Percentiles rank a stretch among this genome's conserved stretches.
Conservation (phyloP, 2,329 filamentous ascomycete genomes). For the Endocalyx cinctus region DNA sequence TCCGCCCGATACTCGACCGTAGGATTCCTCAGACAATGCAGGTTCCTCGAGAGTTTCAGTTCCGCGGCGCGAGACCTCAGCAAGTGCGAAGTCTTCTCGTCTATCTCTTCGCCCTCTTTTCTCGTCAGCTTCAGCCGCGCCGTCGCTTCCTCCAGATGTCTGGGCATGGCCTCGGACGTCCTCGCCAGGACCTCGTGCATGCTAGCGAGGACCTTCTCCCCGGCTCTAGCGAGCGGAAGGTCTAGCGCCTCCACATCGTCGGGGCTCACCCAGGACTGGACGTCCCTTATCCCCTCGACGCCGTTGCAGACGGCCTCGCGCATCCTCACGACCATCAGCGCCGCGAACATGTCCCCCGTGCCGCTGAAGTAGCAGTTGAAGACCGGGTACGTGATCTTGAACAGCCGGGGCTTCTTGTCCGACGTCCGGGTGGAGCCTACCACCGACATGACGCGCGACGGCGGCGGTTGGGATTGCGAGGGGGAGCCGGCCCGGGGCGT, state of each 20-base stretch:
- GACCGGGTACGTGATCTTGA: slow-evolving; percentile 79
- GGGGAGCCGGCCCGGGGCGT: no score
- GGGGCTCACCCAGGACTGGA: slow-evolving; percentile 67
- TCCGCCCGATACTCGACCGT: slow-evolving; percentile 57
- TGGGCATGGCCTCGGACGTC: slow-evolving; percentile 61
- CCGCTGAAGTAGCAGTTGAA: slow-evolving; percentile 94
- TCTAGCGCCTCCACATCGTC: slow-evolving; percentile 66
- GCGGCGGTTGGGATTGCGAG: slow-evolving; percentile 18
- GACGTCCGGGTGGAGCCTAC: slow-evolving; percentile 64
- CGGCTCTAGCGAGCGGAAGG: slow-evolving; percentile 76
- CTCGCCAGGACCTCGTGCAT: slow-evolving; percentile 82
- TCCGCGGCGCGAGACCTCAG: slow-evolving; percentile 81
- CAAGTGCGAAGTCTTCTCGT: slow-evolving; percentile 58
- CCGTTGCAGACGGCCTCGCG: slow-evolving; percentile 66
- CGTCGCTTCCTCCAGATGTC: slow-evolving; percentile 39
- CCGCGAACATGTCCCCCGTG: slow-evolving; percentile 98
- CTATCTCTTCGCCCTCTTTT: slow-evolving; percentile 37
- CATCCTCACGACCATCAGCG: slow-evolving; percentile 80
- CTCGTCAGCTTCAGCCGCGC: slow-evolving; percentile 25
- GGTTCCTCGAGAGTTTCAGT: slow-evolving; percentile 74
- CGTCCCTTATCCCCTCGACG: slow-evolving; percentile 39
- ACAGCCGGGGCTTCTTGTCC: slow-evolving; percentile 68
- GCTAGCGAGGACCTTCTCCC: slow-evolving; percentile 81
- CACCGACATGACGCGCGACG: slow-evolving; percentile 50
- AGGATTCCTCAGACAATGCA: slow-evolving; percentile 63